These are phyloP conservation scores for Brassica cretica DNA, from an alignment of 345 rosid species.

Conservation along the genomic window DNA sequence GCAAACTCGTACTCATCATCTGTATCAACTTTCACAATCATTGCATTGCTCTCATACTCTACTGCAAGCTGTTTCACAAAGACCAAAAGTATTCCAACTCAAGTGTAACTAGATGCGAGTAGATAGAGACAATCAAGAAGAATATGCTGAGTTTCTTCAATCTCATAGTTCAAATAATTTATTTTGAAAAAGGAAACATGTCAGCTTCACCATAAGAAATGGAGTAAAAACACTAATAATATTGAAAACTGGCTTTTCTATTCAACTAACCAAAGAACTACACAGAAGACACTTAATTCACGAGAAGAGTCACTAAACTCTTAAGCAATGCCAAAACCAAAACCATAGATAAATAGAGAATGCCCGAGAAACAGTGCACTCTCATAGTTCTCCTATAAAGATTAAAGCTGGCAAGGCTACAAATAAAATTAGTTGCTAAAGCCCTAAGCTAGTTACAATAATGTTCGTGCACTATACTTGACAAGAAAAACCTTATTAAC, in stretches of 20 bases:
- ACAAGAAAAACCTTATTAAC: background rate
- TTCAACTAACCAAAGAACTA: background rate
- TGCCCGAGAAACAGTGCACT: background rate
- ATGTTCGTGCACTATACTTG: background rate
- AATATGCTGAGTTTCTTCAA: background rate
- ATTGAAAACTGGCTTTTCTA: background rate
- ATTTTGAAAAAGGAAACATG: background rate
- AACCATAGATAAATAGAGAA: conserved; percentile 10
- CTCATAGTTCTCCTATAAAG: background rate
- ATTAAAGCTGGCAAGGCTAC: background rate
- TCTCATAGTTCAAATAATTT: background rate
- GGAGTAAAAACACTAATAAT: background rate
- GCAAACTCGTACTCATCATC: conserved; percentile 93
- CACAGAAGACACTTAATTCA: background rate
- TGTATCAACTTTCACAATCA: conserved; percentile 87
- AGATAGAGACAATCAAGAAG: background rate
- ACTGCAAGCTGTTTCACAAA: conserved; percentile 69
- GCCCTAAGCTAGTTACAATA: background rate
- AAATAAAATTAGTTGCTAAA: background rate
- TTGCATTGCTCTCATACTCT: conserved; percentile 76
- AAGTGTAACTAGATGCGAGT: too few relatives aligned
- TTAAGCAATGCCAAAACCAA: conserved; percentile 1
- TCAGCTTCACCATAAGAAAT: background rate
- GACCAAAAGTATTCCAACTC: background rate
- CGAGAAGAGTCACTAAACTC: background rate